Base-by-base conservation (phyloP, 2,329 filamentous ascomycete species). In the Ascochyta viciae-villosae region DNA sequence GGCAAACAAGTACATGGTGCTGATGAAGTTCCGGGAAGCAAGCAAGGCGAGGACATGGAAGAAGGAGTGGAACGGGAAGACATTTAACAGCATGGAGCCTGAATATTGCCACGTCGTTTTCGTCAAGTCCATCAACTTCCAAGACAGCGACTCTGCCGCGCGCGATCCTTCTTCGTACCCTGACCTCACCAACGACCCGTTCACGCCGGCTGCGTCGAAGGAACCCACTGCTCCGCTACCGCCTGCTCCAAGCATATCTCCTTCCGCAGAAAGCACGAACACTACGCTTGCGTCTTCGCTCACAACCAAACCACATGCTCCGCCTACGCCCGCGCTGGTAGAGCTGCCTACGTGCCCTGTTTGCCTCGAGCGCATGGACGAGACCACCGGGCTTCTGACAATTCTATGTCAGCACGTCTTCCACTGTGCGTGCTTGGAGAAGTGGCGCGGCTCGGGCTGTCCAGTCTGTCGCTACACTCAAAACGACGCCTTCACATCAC, bases 331-430 rank as follows among this genome's bases (percentile, higher is more conserved):
- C 1, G 89, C 91, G 45, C 82, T 98, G 1, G 84, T 96, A 50
- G 95, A 99, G 77, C 81, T 99, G 12, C 95, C 95, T 2, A 98
- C 95, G 1, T 99, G 95, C 63, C 93, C 95, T 0, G 95, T 99
- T 9, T 99, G 95, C 64, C 83, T 99, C 5, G 95, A 99, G 75
- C 89, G 94, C 43, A 99, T 99, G 95, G 95, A 99, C 70, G 94
- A 98, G 74, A 97, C 93, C 0, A 96, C 92, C 0, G 95, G 95
- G 0, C 82, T 99, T 2, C 86, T 99, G 72, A 99, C 95, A 0
- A 98, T 98, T 37, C 88, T 96, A 27, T 99, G 95, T 73, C 94
- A 98, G 70, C 95, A 99, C 69, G 92, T 98, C 47, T 99, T 99
- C 72, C 95, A 99, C 74, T 98, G 95, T 72, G 93, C 89, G 1